A percentile compares a stretch with the other conserved stretches of the same genome.
Conservation (phyloP, 768 basidiomycete species). For the Mycena pura region DNA sequence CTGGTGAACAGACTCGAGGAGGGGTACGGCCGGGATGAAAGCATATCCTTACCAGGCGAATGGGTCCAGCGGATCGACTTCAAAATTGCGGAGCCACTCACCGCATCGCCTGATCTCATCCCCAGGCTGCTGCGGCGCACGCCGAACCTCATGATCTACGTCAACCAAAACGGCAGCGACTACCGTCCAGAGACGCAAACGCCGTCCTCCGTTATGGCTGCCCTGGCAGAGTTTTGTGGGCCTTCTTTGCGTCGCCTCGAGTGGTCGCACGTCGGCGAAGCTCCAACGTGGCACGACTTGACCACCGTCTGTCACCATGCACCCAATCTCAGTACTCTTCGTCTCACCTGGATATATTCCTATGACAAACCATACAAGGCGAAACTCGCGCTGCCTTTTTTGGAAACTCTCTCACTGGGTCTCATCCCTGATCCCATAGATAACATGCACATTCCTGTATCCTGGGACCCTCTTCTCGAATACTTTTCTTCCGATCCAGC, state of each 20-base stretch:
- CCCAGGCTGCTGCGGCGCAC: slow-evolving; percentile 47
- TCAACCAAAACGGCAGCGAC: slow-evolving; percentile 43
- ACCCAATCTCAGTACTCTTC: slow-evolving; percentile 46
- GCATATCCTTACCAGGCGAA: slow-evolving; percentile 38
- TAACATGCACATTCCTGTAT: slow-evolving; percentile 25
- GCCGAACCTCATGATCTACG: slow-evolving; percentile 51
- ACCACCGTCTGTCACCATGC: slow-evolving; percentile 41
- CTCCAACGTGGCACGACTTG: slow-evolving; percentile 48
- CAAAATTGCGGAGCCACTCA: slow-evolving; percentile 41
- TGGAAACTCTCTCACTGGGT: slow-evolving; percentile 51
- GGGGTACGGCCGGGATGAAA: slow-evolving; percentile 32
- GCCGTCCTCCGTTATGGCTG: slow-evolving; percentile 40
- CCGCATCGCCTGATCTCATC: slow-evolving; percentile 28
- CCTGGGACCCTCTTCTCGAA: slow-evolving; percentile 49
- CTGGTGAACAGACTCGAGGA: slow-evolving; percentile 44
- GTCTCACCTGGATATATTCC: slow-evolving; percentile 48
- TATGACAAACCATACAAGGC: slow-evolving; percentile 29
- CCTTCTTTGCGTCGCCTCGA: slow-evolving; percentile 49
- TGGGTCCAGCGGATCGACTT: slow-evolving; percentile 51
- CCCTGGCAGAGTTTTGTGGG: slow-evolving; percentile 39
- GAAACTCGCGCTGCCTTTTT: slow-evolving; percentile 40
- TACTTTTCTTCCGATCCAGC: slow-evolving; percentile 40
- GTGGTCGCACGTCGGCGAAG: slow-evolving; percentile 51
- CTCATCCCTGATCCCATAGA: slow-evolving; percentile 37
- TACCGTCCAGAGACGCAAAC: slow-evolving; percentile 30